Conservation (phyloP, 2,329 filamentous ascomycete genomes). For the Aureobasidium subglaciale region DNA sequence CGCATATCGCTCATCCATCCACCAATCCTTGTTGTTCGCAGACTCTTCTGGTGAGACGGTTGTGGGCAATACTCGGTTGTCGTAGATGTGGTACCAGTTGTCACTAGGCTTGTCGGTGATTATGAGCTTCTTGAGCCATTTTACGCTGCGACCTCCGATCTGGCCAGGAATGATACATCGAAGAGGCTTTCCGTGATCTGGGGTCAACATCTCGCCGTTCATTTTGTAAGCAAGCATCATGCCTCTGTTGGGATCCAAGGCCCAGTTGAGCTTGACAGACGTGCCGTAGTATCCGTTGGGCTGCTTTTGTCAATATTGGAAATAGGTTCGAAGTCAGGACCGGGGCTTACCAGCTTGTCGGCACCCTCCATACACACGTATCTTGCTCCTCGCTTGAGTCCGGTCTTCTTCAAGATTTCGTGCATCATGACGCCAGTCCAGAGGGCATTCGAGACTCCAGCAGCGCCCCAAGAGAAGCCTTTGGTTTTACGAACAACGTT, state of each 20-base stretch:
- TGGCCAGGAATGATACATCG: conserved; percentile 81
- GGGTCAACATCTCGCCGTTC: conserved; percentile 74
- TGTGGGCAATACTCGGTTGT: conserved; percentile 83
- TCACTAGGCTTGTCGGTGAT: conserved; percentile 73
- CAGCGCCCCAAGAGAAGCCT: conserved; percentile 89
- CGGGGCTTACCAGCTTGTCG: conserved; percentile 53
- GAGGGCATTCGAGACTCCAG: conserved; percentile 76
- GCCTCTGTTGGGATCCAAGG: conserved; percentile 71
- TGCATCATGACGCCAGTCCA: conserved; percentile 77
- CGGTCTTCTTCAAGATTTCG: conserved; percentile 62
- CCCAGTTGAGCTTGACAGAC: conserved; percentile 82
- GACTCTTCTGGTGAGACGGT: conserved; percentile 77
- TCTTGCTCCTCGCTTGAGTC: conserved; percentile 60
- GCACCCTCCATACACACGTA: conserved; percentile 89
- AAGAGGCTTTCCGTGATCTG: conserved; percentile 81
- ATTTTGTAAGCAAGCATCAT: conserved; percentile 85
- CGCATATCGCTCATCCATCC: conserved; percentile 84
- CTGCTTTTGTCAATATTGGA: conserved; percentile 58
- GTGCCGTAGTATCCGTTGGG: conserved; percentile 88
- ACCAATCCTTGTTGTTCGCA: conserved; percentile 65
- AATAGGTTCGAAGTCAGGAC: conserved; percentile 39
- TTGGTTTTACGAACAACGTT: conserved; percentile 86
- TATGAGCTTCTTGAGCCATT: conserved; percentile 80
- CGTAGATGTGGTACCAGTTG: conserved; percentile 94
- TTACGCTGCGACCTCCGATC: conserved; percentile 86